A percentile compares a stretch with the other conserved stretches of the same genome.
phyloP scores from a whole-genome alignment of 1,284 basidiomycete genomes.

The Puccinia polysora region DNA sequence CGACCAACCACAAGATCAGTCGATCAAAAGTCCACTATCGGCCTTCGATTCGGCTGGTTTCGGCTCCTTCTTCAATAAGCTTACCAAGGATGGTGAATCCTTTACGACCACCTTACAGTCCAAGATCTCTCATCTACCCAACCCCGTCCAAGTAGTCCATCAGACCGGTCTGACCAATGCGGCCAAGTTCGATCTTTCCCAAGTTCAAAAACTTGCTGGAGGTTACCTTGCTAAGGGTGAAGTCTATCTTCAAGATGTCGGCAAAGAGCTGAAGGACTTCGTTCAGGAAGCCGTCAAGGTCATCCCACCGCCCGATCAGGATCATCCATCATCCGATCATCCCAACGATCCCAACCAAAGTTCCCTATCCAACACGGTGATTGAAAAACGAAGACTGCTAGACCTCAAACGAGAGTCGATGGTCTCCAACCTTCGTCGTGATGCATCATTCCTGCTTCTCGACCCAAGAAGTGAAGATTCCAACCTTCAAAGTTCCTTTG shows the following conservation, averaged over 20 bases:
- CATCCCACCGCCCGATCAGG: slow-evolving; percentile 25
- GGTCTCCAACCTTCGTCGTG: slow-evolving; percentile 8
- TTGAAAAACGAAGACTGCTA: slow-evolving; percentile 5
- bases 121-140: slow-evolving; percentile 17
- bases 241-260: slow-evolving; percentile 33
- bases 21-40: background rate
- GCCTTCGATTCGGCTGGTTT: background rate
- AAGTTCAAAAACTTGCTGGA: slow-evolving; percentile 38
- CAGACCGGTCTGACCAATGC: background rate
- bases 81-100: slow-evolving; percentile 22
- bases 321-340: background rate
- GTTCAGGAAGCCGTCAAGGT: slow-evolving; percentile 35
- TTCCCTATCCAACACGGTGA: background rate
- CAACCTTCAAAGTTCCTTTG: background rate
- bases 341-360: background rate
- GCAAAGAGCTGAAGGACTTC: slow-evolving; percentile 23
- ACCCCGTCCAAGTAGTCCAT: background rate
- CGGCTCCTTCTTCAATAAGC: slow-evolving; percentile 12
- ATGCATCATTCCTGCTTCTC: slow-evolving; percentile 3
- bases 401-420: slow-evolving; percentile 22
- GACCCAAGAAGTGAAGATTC: slow-evolving; percentile 1
- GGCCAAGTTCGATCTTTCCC: slow-evolving; percentile 8
- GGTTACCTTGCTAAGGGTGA: slow-evolving; percentile 26
- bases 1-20: background rate
- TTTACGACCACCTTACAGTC: slow-evolving; percentile 9